Evolutionary conservation across 805 yeast species (phyloP), one percentile per base, ranked within the genome.

Genomic region (Wickerhamia fluorescens): DNA sequence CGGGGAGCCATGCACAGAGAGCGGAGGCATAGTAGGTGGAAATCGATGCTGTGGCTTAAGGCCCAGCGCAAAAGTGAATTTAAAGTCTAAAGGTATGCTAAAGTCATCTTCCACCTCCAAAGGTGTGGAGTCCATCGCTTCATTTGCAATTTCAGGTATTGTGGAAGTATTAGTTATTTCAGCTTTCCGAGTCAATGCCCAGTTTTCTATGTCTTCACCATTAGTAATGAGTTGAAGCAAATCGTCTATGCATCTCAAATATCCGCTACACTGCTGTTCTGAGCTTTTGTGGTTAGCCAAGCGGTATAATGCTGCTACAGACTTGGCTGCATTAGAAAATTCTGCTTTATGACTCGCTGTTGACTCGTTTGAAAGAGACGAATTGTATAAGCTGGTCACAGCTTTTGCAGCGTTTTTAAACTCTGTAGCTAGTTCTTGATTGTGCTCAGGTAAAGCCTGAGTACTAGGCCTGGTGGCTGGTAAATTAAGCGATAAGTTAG

Each of bases 321-420:
- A 55, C 28, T 50, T 54, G 23, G 70, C 70, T 16, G 70, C 68
- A 24, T 45, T 44, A 8, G 66, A 52, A 43, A 63, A 63, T 25
- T 60, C 66, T 5, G 39, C 24, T 35, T 54, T 53, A 14, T 38
- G 41, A 14, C 27, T 27, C 14, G 32, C 16, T 7, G 38, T 28
- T 4, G 41, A 28, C 9, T 27, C 27, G 17, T 25, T 34, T 6
- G 44, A 32, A 9, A 31, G 29, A 9, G 51, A 38, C n/a, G 47
- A 37, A 38, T 58, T 58, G 37, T 61, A 61, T 9, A 64, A 43
- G n/a, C 57, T 69, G 10, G 87, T 79, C 16, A 79, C 82, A 5
- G 82, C 68, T 31, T 77, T 70, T 16, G 87, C 87, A 5, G 87
- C 87, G 31, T 64, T 66, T 49, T 75, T 78, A 55, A 79, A 80